These are phyloP conservation scores for Boletus rex-veris DNA, from an alignment of 768 basidiomycete species.

Conservation along the genomic window DNA sequence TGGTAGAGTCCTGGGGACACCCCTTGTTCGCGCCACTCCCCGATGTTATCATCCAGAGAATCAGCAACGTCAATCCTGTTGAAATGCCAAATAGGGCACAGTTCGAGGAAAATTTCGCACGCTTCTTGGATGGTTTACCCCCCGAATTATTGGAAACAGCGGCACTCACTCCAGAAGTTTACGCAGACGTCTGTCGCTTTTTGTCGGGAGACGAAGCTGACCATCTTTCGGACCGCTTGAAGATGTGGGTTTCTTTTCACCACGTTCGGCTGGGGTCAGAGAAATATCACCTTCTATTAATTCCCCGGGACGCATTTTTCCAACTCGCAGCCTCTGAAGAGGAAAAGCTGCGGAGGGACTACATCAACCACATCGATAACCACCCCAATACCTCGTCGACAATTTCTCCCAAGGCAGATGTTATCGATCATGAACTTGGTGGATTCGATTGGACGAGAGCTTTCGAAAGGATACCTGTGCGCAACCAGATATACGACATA, in stretches of 20 bases:
- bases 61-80: slow-evolving; percentile 49
- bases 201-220: slow-evolving; percentile 37
- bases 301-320: slow-evolving; percentile 59
- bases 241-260: slow-evolving; percentile 56
- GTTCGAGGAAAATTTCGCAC: slow-evolving; percentile 48
- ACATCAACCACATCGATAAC: slow-evolving; percentile 39
- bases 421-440: slow-evolving; percentile 19
- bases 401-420: slow-evolving; percentile 18
- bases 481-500: slow-evolving; percentile 65
- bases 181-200: slow-evolving; percentile 48
- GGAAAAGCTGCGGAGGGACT: slow-evolving; percentile 48
- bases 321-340: slow-evolving; percentile 47
- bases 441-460: slow-evolving; percentile 35
- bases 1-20: slow-evolving; percentile 58
- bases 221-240: slow-evolving; percentile 39
- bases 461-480: slow-evolving; percentile 64
- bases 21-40: slow-evolving; percentile 60
- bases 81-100: slow-evolving; percentile 58
- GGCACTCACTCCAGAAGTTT: slow-evolving; percentile 51
- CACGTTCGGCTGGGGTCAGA: slow-evolving; percentile 60
- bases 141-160: slow-evolving; percentile 59
- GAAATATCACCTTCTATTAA: slow-evolving; percentile 53
- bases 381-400: slow-evolving; percentile 2
- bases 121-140: slow-evolving; percentile 50
- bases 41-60: slow-evolving; percentile 48